Base-by-base conservation (phyloP, 805 yeast species). In the Cyberlindnera subsufficiens region DNA sequence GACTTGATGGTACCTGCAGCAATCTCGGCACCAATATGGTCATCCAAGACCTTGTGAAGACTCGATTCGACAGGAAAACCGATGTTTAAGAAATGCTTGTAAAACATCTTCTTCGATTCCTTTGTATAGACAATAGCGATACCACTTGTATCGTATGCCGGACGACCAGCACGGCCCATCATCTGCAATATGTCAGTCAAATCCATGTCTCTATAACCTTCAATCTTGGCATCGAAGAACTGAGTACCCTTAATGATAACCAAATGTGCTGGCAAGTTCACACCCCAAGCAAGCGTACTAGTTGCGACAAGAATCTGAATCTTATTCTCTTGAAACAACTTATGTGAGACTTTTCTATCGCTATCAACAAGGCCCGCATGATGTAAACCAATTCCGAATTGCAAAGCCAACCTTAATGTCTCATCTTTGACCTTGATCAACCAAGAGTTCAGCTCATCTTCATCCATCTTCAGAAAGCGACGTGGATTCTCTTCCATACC, bases 161-260 rank as follows among this genome's bases (percentile, higher is more conserved):
- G 99, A 65, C 99, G 80, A 64, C 99, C 99, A 16, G 99, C 99
- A 68, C 99, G 85, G 54, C 99, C 99, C 70, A 93, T 93, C 59
- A 93, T 93, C 68, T 93, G 99, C 44, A 95, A 81, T 35, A 93
- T 96, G 65, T 93, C 99, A 0, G 96, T 85, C 30, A 93, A 86
- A 3, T 97, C 98, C 47, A 95, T 71, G 59, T 93, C 99, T 13
- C 82, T 78, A 56, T 82, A 87, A 0, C 97, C 99, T 70, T 98
- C 99, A 42, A 83, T 83, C 60, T 90, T 87, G 0, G 98, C 74
- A 60, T 93, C 95, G 60, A 90, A 93, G 3, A 93, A 87, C 57
- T 91, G 96, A 0, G 99, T 93, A 1, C 99, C 99, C 58, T 93
- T 93, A 33, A 93, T 82, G 47, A 93, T 86, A 15, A 93, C 99